Base-by-base conservation (phyloP, 2,329 filamentous ascomycete genomes). In the Alternaria conjuncta region DNA sequence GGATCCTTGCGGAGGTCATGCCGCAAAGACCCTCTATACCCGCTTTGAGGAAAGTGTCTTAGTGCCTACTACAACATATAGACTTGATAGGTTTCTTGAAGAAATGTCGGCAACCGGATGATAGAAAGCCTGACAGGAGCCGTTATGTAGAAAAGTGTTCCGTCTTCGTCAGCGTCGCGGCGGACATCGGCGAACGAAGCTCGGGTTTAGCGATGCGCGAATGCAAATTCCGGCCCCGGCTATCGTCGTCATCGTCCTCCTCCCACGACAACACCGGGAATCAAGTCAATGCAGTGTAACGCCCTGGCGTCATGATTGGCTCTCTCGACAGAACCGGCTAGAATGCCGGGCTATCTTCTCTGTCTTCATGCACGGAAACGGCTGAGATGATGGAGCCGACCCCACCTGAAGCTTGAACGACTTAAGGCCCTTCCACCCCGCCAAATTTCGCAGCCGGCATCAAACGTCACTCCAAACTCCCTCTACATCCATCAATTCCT, bases 361-460 rank as follows among this genome's bases (percentile, higher is more conserved):
- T 47, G 18, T 13, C 41, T 20, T 43, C 12, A 4, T 54, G 26
- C 26, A 47, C 44, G 43, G 20, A 23, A 25, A 43, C 41, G 43
- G 18, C 47, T 43, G 21, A 36, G 28, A 13, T 6, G 20, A 50
- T 46, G 23, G 25, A 45, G 54, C 12, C 21, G 46, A 63, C 50
- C 56, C 57, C 61, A 60, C 57, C 7, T 45, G 41, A 21, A 43
- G 43, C 49, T 53, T 58, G 25, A 12, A 54, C 20, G 36, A 60
- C 51, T 53, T 60, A 60, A 60, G 36, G n/a, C 26, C 36, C 28
- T 25, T 23, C 8, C 18, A 36, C 61, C 57, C 61, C 61, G 45
- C 61, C 28, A 36, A 26, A 10, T 21, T 36, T 12, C n/a, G n/a
- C n/a, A 28, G 6, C 43, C n/a, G 20, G 20, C 46, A 45, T 50